phyloP scores from a whole-genome alignment of 179 eudicot genomes.

The Gypsophila paniculata region DNA sequence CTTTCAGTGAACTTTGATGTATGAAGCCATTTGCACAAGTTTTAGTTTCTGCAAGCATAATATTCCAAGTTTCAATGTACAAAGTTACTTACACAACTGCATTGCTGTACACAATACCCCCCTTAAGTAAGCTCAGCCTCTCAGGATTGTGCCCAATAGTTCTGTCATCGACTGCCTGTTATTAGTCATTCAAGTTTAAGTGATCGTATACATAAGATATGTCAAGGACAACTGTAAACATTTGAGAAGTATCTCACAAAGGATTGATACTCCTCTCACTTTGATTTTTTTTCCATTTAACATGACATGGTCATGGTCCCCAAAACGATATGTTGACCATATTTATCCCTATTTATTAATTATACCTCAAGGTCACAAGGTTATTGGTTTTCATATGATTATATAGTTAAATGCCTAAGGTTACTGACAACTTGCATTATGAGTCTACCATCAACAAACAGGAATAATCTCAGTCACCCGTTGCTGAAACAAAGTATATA shows the following conservation, averaged over 20 bases:
- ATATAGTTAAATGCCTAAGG: not conserved
- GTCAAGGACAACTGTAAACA: not conserved
- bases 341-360: not conserved
- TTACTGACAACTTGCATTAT: not conserved
- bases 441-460: not conserved
- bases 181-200: not conserved
- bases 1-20: not conserved
- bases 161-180: constrained; percentile 84
- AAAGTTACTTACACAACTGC: constrained; percentile 65
- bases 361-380: not conserved
- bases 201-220: not conserved
- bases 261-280: not conserved
- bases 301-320: too few species aligned
- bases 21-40: not conserved
- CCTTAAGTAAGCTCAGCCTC: constrained; percentile 82
- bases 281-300: too few species aligned
- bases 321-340: too few species aligned
- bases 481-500: not conserved
- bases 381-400: not conserved
- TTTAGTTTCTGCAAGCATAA: not conserved
- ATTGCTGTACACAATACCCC: constrained; percentile 85
- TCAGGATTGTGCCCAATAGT: constrained; percentile 94
- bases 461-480: not conserved
- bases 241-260: not conserved
- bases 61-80: constrained; percentile 1